phyloP scores from a whole-genome alignment of 2,329 filamentous ascomycete species.

The Diplodia corticola region DNA sequence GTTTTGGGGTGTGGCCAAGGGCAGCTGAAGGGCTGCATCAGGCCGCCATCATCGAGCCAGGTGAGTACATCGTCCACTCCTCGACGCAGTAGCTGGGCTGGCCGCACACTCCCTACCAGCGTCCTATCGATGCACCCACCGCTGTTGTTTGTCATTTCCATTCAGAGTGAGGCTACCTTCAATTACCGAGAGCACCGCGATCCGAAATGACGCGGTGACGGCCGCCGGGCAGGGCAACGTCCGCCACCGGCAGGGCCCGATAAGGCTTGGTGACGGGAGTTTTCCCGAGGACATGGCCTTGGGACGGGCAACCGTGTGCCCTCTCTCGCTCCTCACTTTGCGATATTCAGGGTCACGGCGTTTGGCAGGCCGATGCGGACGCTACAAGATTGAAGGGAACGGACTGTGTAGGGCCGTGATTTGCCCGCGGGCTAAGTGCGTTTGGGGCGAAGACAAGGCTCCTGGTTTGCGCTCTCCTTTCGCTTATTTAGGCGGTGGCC shows the following conservation, averaged over 20 bases:
- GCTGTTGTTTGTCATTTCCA: slow-evolving; percentile 6
- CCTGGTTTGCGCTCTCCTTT: slow-evolving; percentile 8
- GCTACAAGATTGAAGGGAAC: slow-evolving; percentile 9
- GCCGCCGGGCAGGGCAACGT: slow-evolving; percentile 23
- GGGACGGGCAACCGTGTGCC: slow-evolving; percentile 28
- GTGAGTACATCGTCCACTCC: background rate
- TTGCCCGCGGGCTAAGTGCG: background rate
- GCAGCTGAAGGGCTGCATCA: slow-evolving; percentile 7
- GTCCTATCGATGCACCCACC: background rate
- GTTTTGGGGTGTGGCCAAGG: background rate
- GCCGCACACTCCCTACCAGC: background rate
- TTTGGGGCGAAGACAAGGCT: slow-evolving; percentile 11
- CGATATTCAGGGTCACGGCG: background rate
- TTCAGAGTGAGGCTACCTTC: background rate
- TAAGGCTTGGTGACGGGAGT: slow-evolving; percentile 28
- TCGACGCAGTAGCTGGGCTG: background rate
- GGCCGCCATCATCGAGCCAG: background rate
- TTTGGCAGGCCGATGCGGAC: background rate
- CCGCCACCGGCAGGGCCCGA: slow-evolving; percentile 28
- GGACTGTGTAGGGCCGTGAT: background rate
- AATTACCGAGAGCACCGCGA: slow-evolving; percentile 22
- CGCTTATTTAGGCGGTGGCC: slow-evolving; percentile 17
- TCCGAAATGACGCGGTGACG: slow-evolving; percentile 24
- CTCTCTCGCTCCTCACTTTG: background rate
- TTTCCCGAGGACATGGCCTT: slow-evolving; percentile 38